Percentiles rank a stretch among this genome's conserved stretches.
These are phyloP conservation scores for Sergeia podlipaevii DNA, from an alignment of 208 protist genomes.

Conservation along the genomic window DNA sequence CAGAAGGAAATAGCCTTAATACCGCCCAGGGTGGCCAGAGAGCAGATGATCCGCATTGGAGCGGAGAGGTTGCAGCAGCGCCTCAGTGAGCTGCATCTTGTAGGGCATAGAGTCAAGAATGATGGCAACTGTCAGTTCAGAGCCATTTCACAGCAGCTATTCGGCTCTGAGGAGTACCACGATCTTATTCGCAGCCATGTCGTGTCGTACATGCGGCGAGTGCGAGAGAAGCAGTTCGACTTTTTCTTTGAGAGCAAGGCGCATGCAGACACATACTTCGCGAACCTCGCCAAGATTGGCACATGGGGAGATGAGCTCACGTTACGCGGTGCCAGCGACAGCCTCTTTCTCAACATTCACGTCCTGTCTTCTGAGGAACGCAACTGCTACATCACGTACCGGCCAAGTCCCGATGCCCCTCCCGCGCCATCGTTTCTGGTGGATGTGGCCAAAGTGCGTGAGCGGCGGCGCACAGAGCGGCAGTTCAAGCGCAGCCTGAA, in stretches of 20 bases:
- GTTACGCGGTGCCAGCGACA: conserved; percentile 77
- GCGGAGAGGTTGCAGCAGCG: conserved; percentile 51
- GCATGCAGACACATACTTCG: conserved; percentile 68
- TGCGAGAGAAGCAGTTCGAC: conserved; percentile 63
- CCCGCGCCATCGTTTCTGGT: conserved; percentile 69
- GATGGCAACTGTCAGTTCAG: conserved; percentile 92
- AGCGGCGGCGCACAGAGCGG: conserved; percentile 15
- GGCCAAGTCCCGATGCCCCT: conserved; percentile 44
- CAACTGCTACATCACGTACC: conserved; percentile 84
- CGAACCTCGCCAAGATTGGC: conserved; percentile 37
- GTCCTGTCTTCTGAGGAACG: conserved; percentile 73
- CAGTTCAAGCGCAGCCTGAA: conserved; percentile 8
- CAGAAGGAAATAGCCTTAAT: conserved; percentile 17
- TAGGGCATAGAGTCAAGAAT: conserved; percentile 52
- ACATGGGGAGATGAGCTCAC: conserved; percentile 89
- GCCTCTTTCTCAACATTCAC: conserved; percentile 81
- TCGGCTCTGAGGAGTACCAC: conserved; percentile 79
- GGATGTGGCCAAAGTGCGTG: conserved; percentile 43
- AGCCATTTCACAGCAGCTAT: conserved; percentile 80
- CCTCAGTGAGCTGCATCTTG: conserved; percentile 49
- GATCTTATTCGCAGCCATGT: conserved; percentile 72
- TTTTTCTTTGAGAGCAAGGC: conserved; percentile 68
- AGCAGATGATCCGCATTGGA: conserved; percentile 67
- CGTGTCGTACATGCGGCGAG: conserved; percentile 77
- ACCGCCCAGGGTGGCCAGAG: conserved; percentile 13